These are phyloP conservation scores for Emergomyces africanus DNA, from an alignment of 2,329 filamentous ascomycete genomes.

Conservation along the genomic window DNA sequence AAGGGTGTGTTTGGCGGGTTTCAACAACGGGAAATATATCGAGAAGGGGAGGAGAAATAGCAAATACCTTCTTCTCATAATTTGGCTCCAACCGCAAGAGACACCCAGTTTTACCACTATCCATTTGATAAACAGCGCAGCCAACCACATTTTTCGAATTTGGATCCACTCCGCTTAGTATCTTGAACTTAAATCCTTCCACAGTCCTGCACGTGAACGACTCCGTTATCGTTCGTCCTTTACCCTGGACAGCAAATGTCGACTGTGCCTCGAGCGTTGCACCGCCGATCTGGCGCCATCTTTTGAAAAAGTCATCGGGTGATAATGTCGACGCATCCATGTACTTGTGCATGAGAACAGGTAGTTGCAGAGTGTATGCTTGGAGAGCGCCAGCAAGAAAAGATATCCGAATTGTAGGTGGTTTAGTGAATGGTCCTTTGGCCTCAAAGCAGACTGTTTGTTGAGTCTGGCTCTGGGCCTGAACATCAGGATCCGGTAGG, in stretches of 20 bases:
- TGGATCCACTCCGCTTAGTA: constrained; percentile 75
- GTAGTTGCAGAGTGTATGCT: constrained; percentile 80
- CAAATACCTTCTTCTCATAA: constrained; percentile 70
- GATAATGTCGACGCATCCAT: constrained; percentile 84
- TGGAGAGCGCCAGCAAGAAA: constrained; percentile 91
- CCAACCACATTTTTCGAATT: constrained; percentile 92
- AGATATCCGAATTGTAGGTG: constrained; percentile 84
- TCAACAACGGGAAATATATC: background rate
- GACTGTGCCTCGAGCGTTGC: constrained; percentile 74
- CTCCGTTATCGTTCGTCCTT: constrained; percentile 53
- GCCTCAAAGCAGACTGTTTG: constrained; percentile 94
- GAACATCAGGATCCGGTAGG: constrained; percentile 70
- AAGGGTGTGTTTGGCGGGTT: background rate
- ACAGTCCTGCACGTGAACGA: constrained; percentile 60
- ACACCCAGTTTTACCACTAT: constrained; percentile 86
- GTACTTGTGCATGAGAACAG: constrained; percentile 83
- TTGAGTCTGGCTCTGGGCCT: constrained; percentile 64
- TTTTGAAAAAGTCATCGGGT: constrained; percentile 93
- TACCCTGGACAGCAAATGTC: constrained; percentile 58
- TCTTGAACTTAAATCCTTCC: constrained; percentile 78
- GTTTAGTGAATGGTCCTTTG: constrained; percentile 64
- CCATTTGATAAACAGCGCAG: constrained; percentile 61
- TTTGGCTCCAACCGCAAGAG: constrained; percentile 90
- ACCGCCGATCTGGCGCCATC: constrained; percentile 97
- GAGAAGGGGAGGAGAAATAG: background rate